Percentiles rank a stretch among this genome's conserved stretches.
Evolutionary conservation across 495 filamentous ascomycete species (phyloP).

Genomic region (Penicillium paxilli): DNA sequence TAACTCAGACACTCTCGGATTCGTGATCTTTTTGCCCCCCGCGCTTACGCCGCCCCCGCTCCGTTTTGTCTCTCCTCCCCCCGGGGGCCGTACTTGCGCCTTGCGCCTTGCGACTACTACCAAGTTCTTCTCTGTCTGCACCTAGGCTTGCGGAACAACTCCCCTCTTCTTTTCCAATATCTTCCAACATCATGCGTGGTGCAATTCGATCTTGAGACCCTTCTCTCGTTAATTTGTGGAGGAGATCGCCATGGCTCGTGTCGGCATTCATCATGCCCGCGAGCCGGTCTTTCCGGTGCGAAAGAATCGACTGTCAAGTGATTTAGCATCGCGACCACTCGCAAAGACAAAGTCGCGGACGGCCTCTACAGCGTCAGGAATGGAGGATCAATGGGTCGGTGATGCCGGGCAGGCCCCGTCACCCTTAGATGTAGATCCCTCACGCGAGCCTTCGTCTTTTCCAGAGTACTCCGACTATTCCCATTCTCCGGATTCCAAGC

Average conservation of each 20-base stretch:
- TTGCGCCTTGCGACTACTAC: too few species aligned
- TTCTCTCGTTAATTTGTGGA: constrained; percentile 5
- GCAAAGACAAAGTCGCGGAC: constrained; percentile 8
- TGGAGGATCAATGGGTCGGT: constrained; percentile 2
- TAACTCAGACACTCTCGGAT: constrained; percentile 11
- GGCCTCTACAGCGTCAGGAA: constrained; percentile 1
- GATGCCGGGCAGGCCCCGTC: constrained; percentile 12
- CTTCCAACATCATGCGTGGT: constrained; percentile 20
- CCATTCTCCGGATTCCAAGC: constrained; percentile 6
- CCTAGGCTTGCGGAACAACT: background rate
- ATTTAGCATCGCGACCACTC: constrained; percentile 9
- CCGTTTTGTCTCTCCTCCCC: background rate
- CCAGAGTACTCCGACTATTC: constrained; percentile 18
- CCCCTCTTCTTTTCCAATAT: background rate
- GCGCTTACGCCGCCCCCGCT: constrained; percentile 12
- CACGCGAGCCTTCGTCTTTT: constrained; percentile 17
- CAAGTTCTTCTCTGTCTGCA: background rate
- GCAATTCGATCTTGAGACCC: constrained; percentile 10
- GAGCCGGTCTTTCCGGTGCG: constrained; percentile 19
- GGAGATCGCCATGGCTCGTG: constrained; percentile 24
- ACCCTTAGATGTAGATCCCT: constrained; percentile 7
- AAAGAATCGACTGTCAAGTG: constrained; percentile 12
- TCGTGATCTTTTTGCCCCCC: constrained; percentile 9
- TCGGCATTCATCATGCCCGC: constrained; percentile 17
- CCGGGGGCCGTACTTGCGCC: background rate